Percentiles rank a stretch among this genome's conserved stretches.
Conservation (phyloP, 192 early-diverging fungal genomes). For the Coemansia pectinata region DNA sequence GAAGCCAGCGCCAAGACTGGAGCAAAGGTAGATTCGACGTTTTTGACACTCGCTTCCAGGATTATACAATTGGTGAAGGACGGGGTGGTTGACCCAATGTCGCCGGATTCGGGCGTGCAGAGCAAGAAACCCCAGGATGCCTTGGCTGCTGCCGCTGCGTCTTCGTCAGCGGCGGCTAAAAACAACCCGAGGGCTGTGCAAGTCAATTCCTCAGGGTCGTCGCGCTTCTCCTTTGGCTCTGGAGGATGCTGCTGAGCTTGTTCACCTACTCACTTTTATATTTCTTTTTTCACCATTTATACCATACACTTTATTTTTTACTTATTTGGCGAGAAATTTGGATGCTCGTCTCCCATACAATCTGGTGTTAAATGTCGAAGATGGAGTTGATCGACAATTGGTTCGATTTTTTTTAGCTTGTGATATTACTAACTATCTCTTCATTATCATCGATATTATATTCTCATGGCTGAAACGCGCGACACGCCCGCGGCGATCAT, state of each 20-base stretch:
- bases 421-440: too few species aligned
- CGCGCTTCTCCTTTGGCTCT: constrained; percentile 27
- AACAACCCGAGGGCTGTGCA: constrained; percentile 8
- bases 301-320: not conserved
- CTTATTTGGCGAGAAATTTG: not conserved
- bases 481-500: constrained; percentile 48
- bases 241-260: constrained; percentile 22
- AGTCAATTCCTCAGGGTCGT: not conserved
- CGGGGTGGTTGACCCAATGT: constrained; percentile 29
- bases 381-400: not conserved
- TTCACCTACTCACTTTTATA: not conserved
- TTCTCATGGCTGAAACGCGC: constrained; percentile 11
- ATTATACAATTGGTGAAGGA: constrained; percentile 28
- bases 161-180: not conserved
- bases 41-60: constrained; percentile 30
- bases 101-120: constrained; percentile 54
- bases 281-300: not conserved
- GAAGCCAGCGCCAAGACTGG: constrained; percentile 69
- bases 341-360: not conserved
- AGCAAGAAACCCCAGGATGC: constrained; percentile 41
- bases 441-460: not conserved
- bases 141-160: constrained; percentile 1
- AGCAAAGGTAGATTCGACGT: constrained; percentile 56
- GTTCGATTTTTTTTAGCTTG: not conserved
- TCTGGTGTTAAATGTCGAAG: not conserved